Evolutionary conservation across 208 protist species (phyloP).

Genomic region (Wallacemonas sp.): DNA sequence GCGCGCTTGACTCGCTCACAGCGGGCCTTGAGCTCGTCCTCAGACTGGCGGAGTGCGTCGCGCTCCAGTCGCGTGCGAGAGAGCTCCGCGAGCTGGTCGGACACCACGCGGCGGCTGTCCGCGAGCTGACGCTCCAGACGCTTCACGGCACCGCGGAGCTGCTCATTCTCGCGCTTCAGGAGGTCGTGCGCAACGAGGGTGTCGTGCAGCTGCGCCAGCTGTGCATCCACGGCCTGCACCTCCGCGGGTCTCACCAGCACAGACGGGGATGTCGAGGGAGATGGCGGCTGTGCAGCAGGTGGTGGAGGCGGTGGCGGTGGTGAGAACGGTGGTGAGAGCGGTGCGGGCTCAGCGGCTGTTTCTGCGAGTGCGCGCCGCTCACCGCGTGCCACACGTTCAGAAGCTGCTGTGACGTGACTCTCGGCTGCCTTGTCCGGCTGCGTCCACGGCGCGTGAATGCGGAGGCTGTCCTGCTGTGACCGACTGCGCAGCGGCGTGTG

Average conservation of each 20-base stretch:
- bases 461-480: neutral
- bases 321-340: no score
- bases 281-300: neutral
- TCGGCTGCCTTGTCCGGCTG: neutral
- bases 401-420: neutral
- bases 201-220: constrained; percentile 55
- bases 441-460: constrained; percentile 4
- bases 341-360: no score
- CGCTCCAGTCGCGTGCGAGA: constrained; percentile 42
- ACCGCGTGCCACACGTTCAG: no score
- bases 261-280: neutral
- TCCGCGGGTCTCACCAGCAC: constrained; percentile 4
- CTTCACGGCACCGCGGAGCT: constrained; percentile 42
- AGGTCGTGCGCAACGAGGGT: constrained; percentile 61
- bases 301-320: neutral
- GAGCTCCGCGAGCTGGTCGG: constrained; percentile 73
- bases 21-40: constrained; percentile 43
- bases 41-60: constrained; percentile 41
- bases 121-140: constrained; percentile 47
- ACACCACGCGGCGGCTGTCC: constrained; percentile 66
- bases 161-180: constrained; percentile 58
- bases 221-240: constrained; percentile 1
- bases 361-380: no score
- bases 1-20: constrained; percentile 51
- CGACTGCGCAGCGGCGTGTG: neutral